These are phyloP conservation scores for Fusarium napiforme DNA, from an alignment of 2,329 filamentous ascomycete species.

Conservation along the genomic window DNA sequence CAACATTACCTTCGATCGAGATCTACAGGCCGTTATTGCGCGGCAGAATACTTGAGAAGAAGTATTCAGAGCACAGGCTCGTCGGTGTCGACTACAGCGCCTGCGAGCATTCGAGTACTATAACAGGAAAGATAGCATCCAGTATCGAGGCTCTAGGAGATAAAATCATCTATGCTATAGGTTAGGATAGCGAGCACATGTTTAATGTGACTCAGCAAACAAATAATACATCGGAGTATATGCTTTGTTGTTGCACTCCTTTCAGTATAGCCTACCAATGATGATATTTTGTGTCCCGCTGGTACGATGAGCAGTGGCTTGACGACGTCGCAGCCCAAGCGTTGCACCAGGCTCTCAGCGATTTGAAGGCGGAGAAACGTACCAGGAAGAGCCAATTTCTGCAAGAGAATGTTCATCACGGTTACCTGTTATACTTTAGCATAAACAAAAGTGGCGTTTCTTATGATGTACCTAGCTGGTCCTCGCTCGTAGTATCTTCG, in stretches of 20 bases:
- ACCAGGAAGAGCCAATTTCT: too few relatives aligned
- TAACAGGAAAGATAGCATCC: neutral
- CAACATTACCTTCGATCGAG: neutral
- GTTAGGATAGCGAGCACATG: neutral
- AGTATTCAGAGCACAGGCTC: neutral
- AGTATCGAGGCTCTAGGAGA: neutral
- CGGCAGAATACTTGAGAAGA: rapidly evolving
- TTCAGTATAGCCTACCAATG: neutral
- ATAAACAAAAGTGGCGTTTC: too few relatives aligned
- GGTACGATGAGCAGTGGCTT: neutral
- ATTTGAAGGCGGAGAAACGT: too few relatives aligned
- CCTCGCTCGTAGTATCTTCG: rapidly evolving
- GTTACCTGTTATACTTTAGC: too few relatives aligned
- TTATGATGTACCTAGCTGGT: neutral
- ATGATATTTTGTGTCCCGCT: neutral
- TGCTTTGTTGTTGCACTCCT: neutral
- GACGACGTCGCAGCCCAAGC: too few relatives aligned
- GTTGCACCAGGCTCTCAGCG: too few relatives aligned
- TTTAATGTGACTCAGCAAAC: neutral
- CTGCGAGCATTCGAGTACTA: neutral
- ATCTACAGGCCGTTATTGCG: rapidly evolving
- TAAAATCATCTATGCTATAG: neutral
- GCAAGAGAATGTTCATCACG: too few relatives aligned
- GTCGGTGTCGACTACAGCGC: neutral
- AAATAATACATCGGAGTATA: too few relatives aligned